These are phyloP conservation scores for Annona cherimola DNA, from an alignment of 164 flowering plant species.

Conservation along the genomic window DNA sequence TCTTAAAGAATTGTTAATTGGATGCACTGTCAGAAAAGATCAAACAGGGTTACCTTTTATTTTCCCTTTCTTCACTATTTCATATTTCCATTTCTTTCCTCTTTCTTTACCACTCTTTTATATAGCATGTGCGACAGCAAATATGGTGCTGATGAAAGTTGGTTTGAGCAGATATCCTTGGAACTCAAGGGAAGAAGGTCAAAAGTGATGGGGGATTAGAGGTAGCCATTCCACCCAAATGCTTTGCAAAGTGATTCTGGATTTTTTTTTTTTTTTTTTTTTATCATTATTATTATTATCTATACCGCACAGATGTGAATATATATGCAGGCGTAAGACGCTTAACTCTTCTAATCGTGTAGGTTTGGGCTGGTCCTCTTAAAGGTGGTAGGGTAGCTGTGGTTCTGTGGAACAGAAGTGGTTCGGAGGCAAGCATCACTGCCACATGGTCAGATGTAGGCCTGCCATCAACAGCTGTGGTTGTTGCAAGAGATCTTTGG, in stretches of 20 bases:
- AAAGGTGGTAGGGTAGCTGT: slow-evolving; percentile 39
- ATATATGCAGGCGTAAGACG: not conserved
- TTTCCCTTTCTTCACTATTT: too few relatives aligned
- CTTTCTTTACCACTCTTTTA: too few relatives aligned
- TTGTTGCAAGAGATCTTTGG: slow-evolving; percentile 61
- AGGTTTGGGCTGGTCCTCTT: slow-evolving; percentile 86
- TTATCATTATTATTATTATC: not conserved
- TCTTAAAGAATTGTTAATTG: too few relatives aligned
- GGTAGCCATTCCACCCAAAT: slow-evolving; percentile 27
- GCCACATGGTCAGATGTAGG: slow-evolving; percentile 57
- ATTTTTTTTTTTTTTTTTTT: not conserved
- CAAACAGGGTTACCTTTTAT: too few relatives aligned
- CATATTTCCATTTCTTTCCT: too few relatives aligned
- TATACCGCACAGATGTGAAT: not conserved
- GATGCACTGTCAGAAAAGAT: too few relatives aligned
- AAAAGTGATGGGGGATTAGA: slow-evolving; percentile 51
- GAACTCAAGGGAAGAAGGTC: slow-evolving; percentile 72
- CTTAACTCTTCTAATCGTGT: not conserved
- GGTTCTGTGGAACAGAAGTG: slow-evolving; percentile 62
- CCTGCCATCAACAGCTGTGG: slow-evolving; percentile 31
- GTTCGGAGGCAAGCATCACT: slow-evolving; percentile 40
- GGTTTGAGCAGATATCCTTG: slow-evolving; percentile 47
- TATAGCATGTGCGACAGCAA: too few relatives aligned
- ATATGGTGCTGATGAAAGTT: too few relatives aligned
- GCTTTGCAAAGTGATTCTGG: too few relatives aligned